These are phyloP conservation scores for Conticribra weissflogii DNA, from an alignment of 108 stramenopile species.

Conservation along the genomic window DNA sequence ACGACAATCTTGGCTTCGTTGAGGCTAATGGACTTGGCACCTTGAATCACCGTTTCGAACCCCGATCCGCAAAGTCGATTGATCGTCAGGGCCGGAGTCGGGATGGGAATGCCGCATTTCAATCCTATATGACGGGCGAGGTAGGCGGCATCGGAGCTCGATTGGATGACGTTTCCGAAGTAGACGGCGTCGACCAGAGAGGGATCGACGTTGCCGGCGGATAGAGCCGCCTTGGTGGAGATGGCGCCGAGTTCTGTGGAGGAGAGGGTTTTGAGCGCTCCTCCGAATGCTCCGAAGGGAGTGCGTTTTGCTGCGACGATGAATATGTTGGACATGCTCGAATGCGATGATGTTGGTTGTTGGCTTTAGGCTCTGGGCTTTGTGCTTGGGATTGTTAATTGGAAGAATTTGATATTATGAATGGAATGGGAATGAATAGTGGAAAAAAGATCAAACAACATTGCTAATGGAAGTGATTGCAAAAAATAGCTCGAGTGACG, in stretches of 20 bases:
- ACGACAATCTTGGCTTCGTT: constrained; percentile 86
- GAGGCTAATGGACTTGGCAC: constrained; percentile 87
- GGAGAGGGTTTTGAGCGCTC: constrained; percentile 78
- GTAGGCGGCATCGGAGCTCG: constrained; percentile 91
- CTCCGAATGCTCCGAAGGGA: constrained; percentile 97
- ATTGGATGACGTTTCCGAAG: constrained; percentile 97
- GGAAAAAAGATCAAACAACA: too few species aligned
- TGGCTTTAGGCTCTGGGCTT: not conserved
- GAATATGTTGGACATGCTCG: constrained; percentile 76
- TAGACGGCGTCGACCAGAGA: constrained; percentile 80
- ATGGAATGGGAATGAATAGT: too few species aligned
- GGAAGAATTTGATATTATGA: too few species aligned
- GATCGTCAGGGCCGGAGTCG: constrained; percentile 91
- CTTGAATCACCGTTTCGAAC: constrained; percentile 95
- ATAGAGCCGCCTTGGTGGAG: constrained; percentile 82
- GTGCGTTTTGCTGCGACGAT: constrained; percentile 99
- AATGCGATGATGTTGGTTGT: not conserved
- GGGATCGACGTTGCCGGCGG: constrained; percentile 71
- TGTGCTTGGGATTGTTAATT: not conserved
- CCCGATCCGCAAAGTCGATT: constrained; percentile 98
- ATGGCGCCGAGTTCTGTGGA: constrained; percentile 82
- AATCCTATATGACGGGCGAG: constrained; percentile 94
- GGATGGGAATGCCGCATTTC: constrained; percentile 70
- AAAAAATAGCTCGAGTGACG: too few species aligned
- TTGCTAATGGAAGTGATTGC: too few species aligned